Conservation (phyloP, 441 rosid species). For the Mallotus japonicus region DNA sequence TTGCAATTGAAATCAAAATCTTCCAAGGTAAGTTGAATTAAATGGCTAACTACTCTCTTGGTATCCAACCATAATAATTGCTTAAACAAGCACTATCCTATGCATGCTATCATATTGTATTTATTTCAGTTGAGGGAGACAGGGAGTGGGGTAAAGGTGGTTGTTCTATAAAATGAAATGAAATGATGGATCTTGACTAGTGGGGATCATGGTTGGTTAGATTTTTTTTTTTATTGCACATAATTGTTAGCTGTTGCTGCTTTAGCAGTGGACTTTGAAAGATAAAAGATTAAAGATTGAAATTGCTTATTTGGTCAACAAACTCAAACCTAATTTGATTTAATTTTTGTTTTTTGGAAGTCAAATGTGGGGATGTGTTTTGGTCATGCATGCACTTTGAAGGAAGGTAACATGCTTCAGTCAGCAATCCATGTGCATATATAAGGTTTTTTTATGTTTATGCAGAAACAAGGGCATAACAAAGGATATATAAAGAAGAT, state of each 20-base stretch:
- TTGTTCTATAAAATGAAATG: conserved; percentile 36
- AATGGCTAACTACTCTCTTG: neutral
- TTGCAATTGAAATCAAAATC: conserved; percentile 9
- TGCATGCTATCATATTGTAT: conserved; percentile 25
- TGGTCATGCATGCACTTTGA: conserved; percentile 52
- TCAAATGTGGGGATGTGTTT: conserved; percentile 45
- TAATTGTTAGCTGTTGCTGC: conserved; percentile 21
- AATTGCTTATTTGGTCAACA: conserved; percentile 49
- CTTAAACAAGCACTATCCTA: conserved; percentile 8
- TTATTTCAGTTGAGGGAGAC: conserved; percentile 39
- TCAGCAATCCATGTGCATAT: conserved; percentile 72
- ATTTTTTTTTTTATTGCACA: conserved; percentile 21
- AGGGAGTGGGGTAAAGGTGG: conserved; percentile 37
- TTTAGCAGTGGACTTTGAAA: conserved; percentile 2
- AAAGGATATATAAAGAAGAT: conserved; percentile 13
- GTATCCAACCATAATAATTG: neutral
- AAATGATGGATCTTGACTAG: conserved; percentile 47
- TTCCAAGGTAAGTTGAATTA: conserved; percentile 6
- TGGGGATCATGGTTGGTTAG: conserved; percentile 28
- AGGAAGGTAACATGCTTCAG: conserved; percentile 71
- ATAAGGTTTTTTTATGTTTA: conserved; percentile 11
- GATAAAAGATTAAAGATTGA: conserved; percentile 21
- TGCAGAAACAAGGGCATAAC: conserved; percentile 25
- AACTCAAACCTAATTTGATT: conserved; percentile 31
- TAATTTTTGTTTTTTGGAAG: conserved; percentile 35